phyloP scores from a whole-genome alignment of 352 stramenopile genomes.

The Albugo laibachii region DNA sequence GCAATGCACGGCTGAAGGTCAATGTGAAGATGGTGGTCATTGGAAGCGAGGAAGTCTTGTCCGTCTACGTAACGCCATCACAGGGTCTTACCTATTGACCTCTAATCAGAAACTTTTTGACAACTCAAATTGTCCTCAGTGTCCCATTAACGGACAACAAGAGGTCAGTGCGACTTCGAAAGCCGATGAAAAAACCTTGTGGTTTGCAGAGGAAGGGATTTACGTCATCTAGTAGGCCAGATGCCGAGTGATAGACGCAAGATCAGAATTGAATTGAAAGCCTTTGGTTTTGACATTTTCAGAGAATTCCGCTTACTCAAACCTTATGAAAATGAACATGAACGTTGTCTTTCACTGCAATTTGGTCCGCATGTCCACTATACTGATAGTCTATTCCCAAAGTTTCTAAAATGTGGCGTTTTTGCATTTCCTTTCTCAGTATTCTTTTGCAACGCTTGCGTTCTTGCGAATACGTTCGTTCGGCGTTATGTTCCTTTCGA shows the following conservation, averaged over 20 bases:
- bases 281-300: not conserved
- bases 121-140: conserved; percentile 58
- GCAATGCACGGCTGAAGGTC: conserved; percentile 41
- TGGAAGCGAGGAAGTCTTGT: conserved; percentile 67
- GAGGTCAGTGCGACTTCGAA: conserved; percentile 44
- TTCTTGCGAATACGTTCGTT: conserved; percentile 58
- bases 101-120: conserved; percentile 33
- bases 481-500: conserved; percentile 56
- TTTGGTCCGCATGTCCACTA: conserved; percentile 38
- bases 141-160: conserved; percentile 73
- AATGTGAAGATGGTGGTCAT: conserved; percentile 46
- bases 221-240: conserved; percentile 34
- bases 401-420: conserved; percentile 49
- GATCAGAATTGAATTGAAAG: not conserved
- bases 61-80: conserved; percentile 31
- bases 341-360: conserved; percentile 28
- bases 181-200: conserved; percentile 31
- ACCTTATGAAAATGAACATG: not conserved
- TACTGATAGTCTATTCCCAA: conserved; percentile 79
- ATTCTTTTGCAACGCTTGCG: conserved; percentile 47
- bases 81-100: conserved; percentile 29
- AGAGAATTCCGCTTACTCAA: not conserved
- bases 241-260: not conserved
- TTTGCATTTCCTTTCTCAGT: conserved; percentile 52
- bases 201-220: conserved; percentile 67